phyloP scores from a whole-genome alignment of 1,139 yeast genomes.

The Pichia sorboxylosa region DNA sequence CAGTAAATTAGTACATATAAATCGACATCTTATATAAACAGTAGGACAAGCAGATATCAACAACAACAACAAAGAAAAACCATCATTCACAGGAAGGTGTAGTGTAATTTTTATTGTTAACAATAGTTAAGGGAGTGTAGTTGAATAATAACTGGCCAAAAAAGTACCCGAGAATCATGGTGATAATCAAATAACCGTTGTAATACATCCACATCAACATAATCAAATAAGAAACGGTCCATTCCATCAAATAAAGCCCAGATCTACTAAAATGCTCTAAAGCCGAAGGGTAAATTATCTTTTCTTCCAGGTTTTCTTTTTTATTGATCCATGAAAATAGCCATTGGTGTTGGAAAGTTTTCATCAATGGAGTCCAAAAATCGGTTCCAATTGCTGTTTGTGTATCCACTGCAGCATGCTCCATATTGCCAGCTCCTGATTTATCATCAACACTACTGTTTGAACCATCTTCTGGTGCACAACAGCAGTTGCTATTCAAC shows the following conservation, averaged over 20 bases:
- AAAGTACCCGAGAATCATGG: slow-evolving; percentile 51
- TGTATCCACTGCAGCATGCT: not conserved
- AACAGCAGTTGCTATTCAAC: slow-evolving; percentile 8
- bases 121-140: slow-evolving; percentile 28
- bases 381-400: slow-evolving; percentile 10
- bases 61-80: too few species aligned
- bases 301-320: slow-evolving; percentile 3
- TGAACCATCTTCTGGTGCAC: slow-evolving; percentile 3
- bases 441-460: not conserved
- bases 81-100: too few species aligned
- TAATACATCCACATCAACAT: slow-evolving; percentile 68
- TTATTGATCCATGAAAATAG: slow-evolving; percentile 17
- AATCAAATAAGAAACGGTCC: slow-evolving; percentile 52
- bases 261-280: slow-evolving; percentile 41
- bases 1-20: too few species aligned
- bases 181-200: slow-evolving; percentile 55
- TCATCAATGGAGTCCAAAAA: slow-evolving; percentile 21
- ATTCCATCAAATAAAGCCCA: slow-evolving; percentile 40
- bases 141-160: slow-evolving; percentile 44
- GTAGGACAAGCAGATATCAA: too few species aligned
- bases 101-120: slow-evolving; percentile 1
- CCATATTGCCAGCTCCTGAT: slow-evolving; percentile 1
- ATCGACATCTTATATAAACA: too few species aligned
- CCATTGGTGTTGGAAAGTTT: slow-evolving; percentile 34
- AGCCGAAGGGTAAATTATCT: slow-evolving; percentile 27